Base-by-base conservation (phyloP, 495 filamentous ascomycete genomes). In the Hyaloscypha finlandica region DNA sequence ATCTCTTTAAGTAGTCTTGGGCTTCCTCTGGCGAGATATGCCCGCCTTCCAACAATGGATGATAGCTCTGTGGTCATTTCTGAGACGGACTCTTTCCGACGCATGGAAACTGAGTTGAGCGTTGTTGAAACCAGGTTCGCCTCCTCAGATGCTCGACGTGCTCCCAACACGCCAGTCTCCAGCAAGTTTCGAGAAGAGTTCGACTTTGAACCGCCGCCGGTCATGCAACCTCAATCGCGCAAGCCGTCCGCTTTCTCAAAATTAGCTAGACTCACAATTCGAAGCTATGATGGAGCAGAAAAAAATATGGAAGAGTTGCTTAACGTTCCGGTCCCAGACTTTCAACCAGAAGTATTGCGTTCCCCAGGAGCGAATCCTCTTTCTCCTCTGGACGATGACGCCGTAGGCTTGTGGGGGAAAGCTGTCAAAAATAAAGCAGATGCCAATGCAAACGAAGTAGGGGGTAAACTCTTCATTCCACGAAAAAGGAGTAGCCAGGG, bases 111-210 rank as follows among this genome's bases (percentile, higher is more conserved):
- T n/a, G 68, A 73, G 51, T 52, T 70, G 19, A 53, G 37, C 20
- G n/a, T 55, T 33, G 25, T 73, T 6, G 37, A 70, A 54, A 32
- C 32, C 6, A 37, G 68, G 29, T 73, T 73, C 52, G 51, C 62
- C 30, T 54, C 55, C 6, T 30, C 52, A 35, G 63, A 65, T 8
- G 61, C 61, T 53, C 19, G 61, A 22, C 52, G 62, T 19, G 59
- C 29, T 31, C 61, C 65, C 14, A 68, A 64, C 51, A 71, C 71
- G n/a, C 71, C 71, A 12, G 59, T 64, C 6, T 70, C 68, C 1
- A 74, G 69, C 35, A 74, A 70, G 30, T 71, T 71, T 39, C 59
- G 65, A 31, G 71, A 74, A 60, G 69, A 71, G 39, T 74, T 71
- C 54, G 68, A 70, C 31, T 42, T 61, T 6, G 59, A 62, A 32